These are phyloP conservation scores for Quercus phellos DNA, from an alignment of 331 rosid genomes.

Conservation along the genomic window DNA sequence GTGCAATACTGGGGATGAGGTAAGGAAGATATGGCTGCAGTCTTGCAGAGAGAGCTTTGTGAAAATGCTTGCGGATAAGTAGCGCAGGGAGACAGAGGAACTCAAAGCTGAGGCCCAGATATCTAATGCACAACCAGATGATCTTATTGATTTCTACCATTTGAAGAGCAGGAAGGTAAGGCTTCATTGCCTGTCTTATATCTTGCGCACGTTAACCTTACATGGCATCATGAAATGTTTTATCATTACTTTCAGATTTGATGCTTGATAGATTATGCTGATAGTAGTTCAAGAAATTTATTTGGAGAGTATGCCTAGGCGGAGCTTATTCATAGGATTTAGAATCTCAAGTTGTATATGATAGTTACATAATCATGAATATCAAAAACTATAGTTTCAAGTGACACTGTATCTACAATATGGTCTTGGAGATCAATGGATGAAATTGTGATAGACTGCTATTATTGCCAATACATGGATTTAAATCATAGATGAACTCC, in stretches of 20 bases:
- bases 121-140: slow-evolving; percentile 94
- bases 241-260: slow-evolving; percentile 6
- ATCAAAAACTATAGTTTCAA: no score
- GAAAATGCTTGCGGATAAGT: slow-evolving; percentile 93
- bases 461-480: no score
- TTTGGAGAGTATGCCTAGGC: no score
- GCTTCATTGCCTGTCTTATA: slow-evolving; percentile 3
- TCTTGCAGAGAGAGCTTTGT: slow-evolving; percentile 95
- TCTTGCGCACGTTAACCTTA: neutral
- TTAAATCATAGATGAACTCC: no score
- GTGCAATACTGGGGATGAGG: slow-evolving; percentile 68
- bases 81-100: slow-evolving; percentile 80
- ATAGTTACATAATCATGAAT: no score
- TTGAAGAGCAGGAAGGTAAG: slow-evolving; percentile 95
- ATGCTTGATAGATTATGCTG: slow-evolving; percentile 4
- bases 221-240: neutral
- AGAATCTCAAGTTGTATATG: no score
- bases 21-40: slow-evolving; percentile 80
- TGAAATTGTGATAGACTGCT: no score
- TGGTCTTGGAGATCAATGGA: no score
- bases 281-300: neutral
- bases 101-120: slow-evolving; percentile 78
- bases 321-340: no score
- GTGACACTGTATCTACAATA: no score
- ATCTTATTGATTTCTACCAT: slow-evolving; percentile 95